Conservation (phyloP, 441 rosid genomes). For the Geranium incanum region DNA sequence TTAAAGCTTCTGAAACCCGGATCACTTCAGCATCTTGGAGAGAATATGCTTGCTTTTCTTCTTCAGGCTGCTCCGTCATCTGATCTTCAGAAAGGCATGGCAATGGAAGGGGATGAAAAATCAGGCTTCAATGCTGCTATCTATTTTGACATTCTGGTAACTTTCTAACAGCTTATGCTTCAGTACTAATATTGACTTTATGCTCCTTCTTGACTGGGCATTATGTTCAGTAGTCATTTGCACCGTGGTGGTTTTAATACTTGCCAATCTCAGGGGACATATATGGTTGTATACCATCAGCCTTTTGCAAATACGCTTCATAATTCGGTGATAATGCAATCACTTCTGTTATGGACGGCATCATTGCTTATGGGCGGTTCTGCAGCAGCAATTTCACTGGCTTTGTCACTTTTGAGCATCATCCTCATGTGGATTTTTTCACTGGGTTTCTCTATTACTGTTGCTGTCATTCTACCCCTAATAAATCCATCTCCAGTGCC, state of each 20-base stretch:
- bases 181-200: slow-evolving; percentile 15
- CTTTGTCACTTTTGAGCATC: slow-evolving; percentile 58
- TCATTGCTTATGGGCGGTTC: slow-evolving; percentile 87
- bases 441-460: slow-evolving; percentile 53
- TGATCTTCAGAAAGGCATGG: slow-evolving; percentile 40
- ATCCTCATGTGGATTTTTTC: slow-evolving; percentile 68
- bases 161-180: slow-evolving; percentile 21
- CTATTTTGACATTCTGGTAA: slow-evolving; percentile 82
- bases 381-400: slow-evolving; percentile 56
- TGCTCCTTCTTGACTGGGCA: not conserved
- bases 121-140: slow-evolving; percentile 36
- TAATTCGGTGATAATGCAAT: slow-evolving; percentile 75
- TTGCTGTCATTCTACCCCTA: slow-evolving; percentile 64
- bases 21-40: slow-evolving; percentile 95
- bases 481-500: slow-evolving; percentile 72
- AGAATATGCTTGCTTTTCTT: slow-evolving; percentile 89
- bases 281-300: slow-evolving; percentile 68
- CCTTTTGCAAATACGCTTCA: slow-evolving; percentile 68
- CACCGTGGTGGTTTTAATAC: slow-evolving; percentile 19
- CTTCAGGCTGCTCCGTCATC: slow-evolving; percentile 57
- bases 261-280: slow-evolving; percentile 58
- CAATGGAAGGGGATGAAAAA: slow-evolving; percentile 31
- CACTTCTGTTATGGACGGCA: slow-evolving; percentile 71
- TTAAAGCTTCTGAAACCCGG: slow-evolving; percentile 76
- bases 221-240: slow-evolving; percentile 12